Evolutionary conservation across 2,329 filamentous ascomycete genomes (phyloP), one percentile per base, ranked within the genome.

Genomic region (Talaromyces pinophilus): DNA sequence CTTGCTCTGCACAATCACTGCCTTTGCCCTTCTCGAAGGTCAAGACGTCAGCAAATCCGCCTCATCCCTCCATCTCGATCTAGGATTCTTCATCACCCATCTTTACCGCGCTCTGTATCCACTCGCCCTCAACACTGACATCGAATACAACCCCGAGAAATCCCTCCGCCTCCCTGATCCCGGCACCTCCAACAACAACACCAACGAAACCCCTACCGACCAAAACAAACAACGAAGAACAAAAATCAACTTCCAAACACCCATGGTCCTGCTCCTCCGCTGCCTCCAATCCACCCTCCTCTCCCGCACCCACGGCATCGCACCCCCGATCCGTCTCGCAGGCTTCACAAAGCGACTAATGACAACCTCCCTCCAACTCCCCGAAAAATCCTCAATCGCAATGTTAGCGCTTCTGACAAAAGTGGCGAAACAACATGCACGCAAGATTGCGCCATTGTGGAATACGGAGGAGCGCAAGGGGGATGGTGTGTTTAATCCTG

Each of bases 241-340:
- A 76, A 95, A 91, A 77, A 88, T 99, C 81, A 98, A 99, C 80
- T 88, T 97, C 64, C 91, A 96, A 74, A 99, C 95, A 0, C 97
- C 93, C 0, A 95, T 93, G 1, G 93, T 97, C 19, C 88, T 99
- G 30, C 87, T 99, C 63, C 86, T 98, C 68, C 91, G 93, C 69
- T 95, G 92, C 62, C 84, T 99, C 5, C 91, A 92, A 5, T 90
- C 90, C 1, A 87, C 93, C 38, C 87, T 99, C 22, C 84, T 96
- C 0, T 92, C 94, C 82, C 87, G 57, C 87, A 90, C 80, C 86
- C 90, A 77, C 83, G 92, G 72, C 86, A 91, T 74, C 85, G 90
- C 67, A 86, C 92, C 95, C 0, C 93, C 93, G 0, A 80, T 93
- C 22, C 89, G 93, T 17, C 85, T 98, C n/a, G 94, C 92, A 13